Percentiles rank a stretch among this genome's conserved stretches.
phyloP scores from a whole-genome alignment of 768 basidiomycete genomes.

The Nidularia sp. region DNA sequence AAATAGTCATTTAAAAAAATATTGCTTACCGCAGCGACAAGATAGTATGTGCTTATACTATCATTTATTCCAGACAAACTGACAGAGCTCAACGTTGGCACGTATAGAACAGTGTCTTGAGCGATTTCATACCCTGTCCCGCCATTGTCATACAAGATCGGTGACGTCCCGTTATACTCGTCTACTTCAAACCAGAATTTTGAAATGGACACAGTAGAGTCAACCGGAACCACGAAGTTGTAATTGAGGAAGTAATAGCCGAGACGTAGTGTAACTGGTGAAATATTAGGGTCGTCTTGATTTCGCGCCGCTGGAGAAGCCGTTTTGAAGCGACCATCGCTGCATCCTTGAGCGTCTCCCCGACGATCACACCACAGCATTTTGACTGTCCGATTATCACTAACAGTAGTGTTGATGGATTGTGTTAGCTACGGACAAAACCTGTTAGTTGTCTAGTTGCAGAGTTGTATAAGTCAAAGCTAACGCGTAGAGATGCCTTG shows the following conservation, averaged over 20 bases:
- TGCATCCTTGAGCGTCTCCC: slow-evolving; percentile 12
- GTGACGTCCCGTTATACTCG: slow-evolving; percentile 23
- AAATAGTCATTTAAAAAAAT: not conserved
- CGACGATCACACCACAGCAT: slow-evolving; percentile 6
- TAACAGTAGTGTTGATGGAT: slow-evolving; percentile 14
- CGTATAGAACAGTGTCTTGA: slow-evolving; percentile 30
- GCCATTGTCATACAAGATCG: slow-evolving; percentile 25
- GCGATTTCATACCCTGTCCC: slow-evolving; percentile 24
- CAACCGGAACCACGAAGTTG: slow-evolving; percentile 26
- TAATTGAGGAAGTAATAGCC: slow-evolving; percentile 26
- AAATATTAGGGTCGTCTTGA: slow-evolving; percentile 18
- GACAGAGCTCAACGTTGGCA: slow-evolving; percentile 20
- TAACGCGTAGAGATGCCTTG: slow-evolving; percentile 25
- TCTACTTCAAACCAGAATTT: slow-evolving; percentile 38
- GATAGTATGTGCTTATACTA: slow-evolving; percentile 2
- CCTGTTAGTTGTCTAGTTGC: not conserved
- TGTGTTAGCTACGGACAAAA: slow-evolving; percentile 17
- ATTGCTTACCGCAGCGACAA: slow-evolving; percentile 9
- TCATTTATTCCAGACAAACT: slow-evolving; percentile 1
- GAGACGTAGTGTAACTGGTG: slow-evolving; percentile 19
- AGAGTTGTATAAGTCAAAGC: slow-evolving; percentile 2
- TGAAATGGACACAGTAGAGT: slow-evolving; percentile 25
- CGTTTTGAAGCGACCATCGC: slow-evolving; percentile 11
- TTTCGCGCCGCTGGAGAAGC: slow-evolving; percentile 12
- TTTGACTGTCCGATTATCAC: slow-evolving; percentile 18